Evolutionary conservation across 2,329 filamentous ascomycete species (phyloP).

Genomic region (Chaetomiaceae sp.): DNA sequence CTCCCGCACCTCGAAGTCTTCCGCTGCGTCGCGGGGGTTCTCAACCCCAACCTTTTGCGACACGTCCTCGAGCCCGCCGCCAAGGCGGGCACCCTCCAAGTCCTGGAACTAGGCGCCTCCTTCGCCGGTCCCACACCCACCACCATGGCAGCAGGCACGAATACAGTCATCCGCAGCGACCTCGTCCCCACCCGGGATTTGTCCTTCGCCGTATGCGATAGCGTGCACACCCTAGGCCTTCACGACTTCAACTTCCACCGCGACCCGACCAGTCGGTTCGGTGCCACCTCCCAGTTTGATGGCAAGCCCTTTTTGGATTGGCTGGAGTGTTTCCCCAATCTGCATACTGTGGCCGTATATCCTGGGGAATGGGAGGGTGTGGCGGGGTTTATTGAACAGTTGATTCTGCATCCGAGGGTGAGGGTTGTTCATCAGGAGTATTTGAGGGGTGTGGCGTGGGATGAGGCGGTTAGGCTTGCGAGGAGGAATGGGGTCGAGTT

Average conservation of each 20-base stretch:
- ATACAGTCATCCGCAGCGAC: background rate
- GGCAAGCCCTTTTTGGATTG: conserved; percentile 24
- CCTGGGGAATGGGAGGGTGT: conserved; percentile 11
- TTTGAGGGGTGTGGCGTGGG: conserved; percentile 13
- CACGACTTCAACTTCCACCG: conserved; percentile 23
- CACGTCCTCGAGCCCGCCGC: conserved; percentile 11
- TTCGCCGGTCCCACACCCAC: background rate
- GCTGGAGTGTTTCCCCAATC: conserved; percentile 21
- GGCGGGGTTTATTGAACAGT: conserved; percentile 6
- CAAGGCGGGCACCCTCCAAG: conserved; percentile 12
- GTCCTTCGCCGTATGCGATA: conserved; percentile 13
- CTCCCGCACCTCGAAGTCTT: conserved; percentile 22
- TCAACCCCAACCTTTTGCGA: background rate
- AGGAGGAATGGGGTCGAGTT: conserved; percentile 12
- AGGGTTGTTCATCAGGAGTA: conserved; percentile 18
- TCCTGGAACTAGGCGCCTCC: conserved; percentile 19
- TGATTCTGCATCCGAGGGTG: conserved; percentile 16
- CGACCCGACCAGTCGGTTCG: background rate
- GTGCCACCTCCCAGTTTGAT: conserved; percentile 12
- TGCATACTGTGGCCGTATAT: conserved; percentile 21
- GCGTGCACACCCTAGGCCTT: conserved; percentile 22
- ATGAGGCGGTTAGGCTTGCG: conserved; percentile 10
- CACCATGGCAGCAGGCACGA: too few species aligned
- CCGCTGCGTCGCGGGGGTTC: conserved; percentile 12
- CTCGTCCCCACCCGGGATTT: conserved; percentile 11